Conservation (phyloP, 257 asterid genomes). For the Solanum piurae region DNA sequence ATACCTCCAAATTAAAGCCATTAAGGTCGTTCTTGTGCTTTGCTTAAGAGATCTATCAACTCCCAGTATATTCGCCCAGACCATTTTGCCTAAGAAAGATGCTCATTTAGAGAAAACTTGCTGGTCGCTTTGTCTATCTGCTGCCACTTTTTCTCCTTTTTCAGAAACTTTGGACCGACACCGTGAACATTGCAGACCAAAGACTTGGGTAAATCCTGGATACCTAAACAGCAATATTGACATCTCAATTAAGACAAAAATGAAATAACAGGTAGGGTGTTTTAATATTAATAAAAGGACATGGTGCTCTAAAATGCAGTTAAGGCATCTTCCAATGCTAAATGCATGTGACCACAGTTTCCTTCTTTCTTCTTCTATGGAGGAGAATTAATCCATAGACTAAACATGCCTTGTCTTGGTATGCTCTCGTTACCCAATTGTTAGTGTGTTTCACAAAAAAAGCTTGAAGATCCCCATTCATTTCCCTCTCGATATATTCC, state of each 20-base stretch:
- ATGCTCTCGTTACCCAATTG: conserved; percentile 75
- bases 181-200: conserved; percentile 79
- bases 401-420: conserved; percentile 66
- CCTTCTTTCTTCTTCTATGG: not conserved
- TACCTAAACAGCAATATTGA: conserved; percentile 28
- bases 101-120: conserved; percentile 78
- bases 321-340: not conserved
- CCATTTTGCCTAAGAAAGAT: conserved; percentile 93
- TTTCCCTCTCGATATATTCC: conserved; percentile 63
- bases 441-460: conserved; percentile 78
- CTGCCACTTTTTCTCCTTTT: conserved; percentile 76
- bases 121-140: conserved; percentile 67
- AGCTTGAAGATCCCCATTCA: conserved; percentile 86
- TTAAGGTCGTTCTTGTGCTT: conserved; percentile 69
- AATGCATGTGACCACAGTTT: not conserved
- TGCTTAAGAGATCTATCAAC: conserved; percentile 65
- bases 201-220: conserved; percentile 84
- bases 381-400: not conserved
- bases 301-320: not conserved
- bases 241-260: not conserved
- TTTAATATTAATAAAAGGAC: not conserved
- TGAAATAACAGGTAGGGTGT: not conserved
- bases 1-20: conserved; percentile 86
- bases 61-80: conserved; percentile 89
- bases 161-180: conserved; percentile 73